phyloP scores from a whole-genome alignment of 106 monocot genomes.

The Posidonia australis region DNA sequence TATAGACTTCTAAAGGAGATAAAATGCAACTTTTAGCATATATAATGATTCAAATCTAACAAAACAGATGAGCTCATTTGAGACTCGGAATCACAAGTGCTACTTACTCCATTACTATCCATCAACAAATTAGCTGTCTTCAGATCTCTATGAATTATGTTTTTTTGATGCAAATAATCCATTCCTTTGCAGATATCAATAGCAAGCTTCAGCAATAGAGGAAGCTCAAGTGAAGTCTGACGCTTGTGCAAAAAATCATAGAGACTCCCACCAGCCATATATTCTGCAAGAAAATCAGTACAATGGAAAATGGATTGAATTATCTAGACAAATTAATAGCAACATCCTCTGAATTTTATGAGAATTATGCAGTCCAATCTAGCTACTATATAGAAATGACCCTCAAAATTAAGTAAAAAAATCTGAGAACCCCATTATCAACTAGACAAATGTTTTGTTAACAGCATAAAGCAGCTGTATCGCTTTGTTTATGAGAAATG shows the following conservation, averaged over 20 bases:
- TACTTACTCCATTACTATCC: conserved; percentile 49
- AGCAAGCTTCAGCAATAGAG: conserved; percentile 42
- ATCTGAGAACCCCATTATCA: neutral
- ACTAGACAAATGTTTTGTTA: neutral
- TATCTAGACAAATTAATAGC: neutral
- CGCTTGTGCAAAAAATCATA: conserved; percentile 64
- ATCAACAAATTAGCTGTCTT: conserved; percentile 90
- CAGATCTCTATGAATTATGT: conserved; percentile 74
- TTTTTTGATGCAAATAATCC: conserved; percentile 73
- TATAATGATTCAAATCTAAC: too few relatives aligned
- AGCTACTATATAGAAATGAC: too few relatives aligned
- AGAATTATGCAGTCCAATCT: too few relatives aligned
- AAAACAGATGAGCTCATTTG: too few relatives aligned
- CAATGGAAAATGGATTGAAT: too few relatives aligned
- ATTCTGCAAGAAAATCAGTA: conserved; percentile 33
- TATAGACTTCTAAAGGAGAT: too few relatives aligned
- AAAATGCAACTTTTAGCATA: too few relatives aligned
- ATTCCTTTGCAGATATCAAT: conserved; percentile 67
- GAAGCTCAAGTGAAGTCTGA: conserved; percentile 17
- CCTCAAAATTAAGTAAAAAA: neutral
- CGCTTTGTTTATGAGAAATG: neutral
- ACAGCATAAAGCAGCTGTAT: neutral
- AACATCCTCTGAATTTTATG: neutral
- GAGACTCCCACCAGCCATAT: conserved; percentile 68
- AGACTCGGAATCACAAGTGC: neutral